Percentiles rank a stretch among this genome's conserved stretches.
Conservation (phyloP, 306 rosid species). For the Quercus rubra region DNA sequence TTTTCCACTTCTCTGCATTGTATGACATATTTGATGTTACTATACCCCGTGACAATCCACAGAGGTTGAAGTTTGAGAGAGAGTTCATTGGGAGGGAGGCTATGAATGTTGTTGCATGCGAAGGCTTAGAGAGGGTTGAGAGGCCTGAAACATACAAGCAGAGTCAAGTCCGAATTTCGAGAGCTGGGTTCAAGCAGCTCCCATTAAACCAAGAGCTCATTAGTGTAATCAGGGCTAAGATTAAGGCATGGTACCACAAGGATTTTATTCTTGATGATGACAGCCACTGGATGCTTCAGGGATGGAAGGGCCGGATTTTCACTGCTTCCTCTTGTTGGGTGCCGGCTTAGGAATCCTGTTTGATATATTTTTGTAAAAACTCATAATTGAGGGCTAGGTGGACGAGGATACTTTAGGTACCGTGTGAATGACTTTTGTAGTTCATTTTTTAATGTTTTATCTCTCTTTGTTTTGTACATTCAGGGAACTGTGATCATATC, state of each 20-base stretch:
- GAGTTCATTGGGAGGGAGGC: background rate
- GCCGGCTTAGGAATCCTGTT: background rate
- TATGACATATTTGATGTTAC: background rate
- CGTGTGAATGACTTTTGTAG: background rate
- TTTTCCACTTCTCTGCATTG: background rate
- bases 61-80: background rate
- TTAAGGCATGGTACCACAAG: conserved; percentile 1
- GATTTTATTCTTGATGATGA: background rate
- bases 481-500: background rate
- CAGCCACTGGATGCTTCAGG: background rate
- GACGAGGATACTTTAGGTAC: background rate
- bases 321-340: background rate
- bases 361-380: background rate
- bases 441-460: background rate
- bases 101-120: background rate
- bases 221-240: background rate
- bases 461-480: background rate
- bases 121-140: background rate
- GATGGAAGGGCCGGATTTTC: conserved; percentile 4
- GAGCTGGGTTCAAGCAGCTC: background rate
- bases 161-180: background rate
- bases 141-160: conserved; percentile 1
- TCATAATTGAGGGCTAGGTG: background rate
- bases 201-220: background rate
- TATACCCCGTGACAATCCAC: background rate